phyloP scores from a whole-genome alignment of 371 early-diverging fungal genomes.

The Zopfochytrium polystomum region DNA sequence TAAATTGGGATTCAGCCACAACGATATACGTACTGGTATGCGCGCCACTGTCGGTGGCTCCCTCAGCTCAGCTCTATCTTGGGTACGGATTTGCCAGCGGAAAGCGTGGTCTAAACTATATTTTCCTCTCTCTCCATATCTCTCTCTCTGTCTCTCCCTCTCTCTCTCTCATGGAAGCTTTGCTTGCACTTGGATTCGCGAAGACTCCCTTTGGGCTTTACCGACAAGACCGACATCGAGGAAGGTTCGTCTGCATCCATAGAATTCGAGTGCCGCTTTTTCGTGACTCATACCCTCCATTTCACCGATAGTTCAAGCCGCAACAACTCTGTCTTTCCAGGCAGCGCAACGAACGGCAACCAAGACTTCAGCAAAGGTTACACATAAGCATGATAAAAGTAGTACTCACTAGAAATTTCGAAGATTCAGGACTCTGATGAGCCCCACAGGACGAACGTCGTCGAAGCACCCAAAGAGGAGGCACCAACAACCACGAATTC shows the following conservation, averaged over 20 bases:
- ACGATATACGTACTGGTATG: constrained; percentile 26
- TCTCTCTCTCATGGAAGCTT: constrained; percentile 9
- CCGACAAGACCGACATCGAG: constrained; percentile 30
- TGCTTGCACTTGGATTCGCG: constrained; percentile 22
- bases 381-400: too few species aligned
- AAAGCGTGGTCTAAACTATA: not conserved
- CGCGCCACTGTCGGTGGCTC: constrained; percentile 5
- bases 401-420: not conserved
- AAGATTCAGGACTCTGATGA: not conserved
- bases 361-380: not conserved
- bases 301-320: not conserved
- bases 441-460: not conserved
- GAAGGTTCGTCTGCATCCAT: not conserved
- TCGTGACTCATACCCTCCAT: not conserved
- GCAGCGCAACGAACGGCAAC: not conserved
- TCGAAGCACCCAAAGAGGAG: not conserved
- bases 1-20: constrained; percentile 19
- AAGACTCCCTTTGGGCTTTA: constrained; percentile 24
- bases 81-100: constrained; percentile 8
- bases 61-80: constrained; percentile 15
- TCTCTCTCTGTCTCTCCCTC: too few species aligned
- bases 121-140: too few species aligned
- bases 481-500: not conserved
- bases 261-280: too few species aligned
- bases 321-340: not conserved